Evolutionary conservation across 768 basidiomycete species (phyloP).

Genomic region (Hydnum rufescens): DNA sequence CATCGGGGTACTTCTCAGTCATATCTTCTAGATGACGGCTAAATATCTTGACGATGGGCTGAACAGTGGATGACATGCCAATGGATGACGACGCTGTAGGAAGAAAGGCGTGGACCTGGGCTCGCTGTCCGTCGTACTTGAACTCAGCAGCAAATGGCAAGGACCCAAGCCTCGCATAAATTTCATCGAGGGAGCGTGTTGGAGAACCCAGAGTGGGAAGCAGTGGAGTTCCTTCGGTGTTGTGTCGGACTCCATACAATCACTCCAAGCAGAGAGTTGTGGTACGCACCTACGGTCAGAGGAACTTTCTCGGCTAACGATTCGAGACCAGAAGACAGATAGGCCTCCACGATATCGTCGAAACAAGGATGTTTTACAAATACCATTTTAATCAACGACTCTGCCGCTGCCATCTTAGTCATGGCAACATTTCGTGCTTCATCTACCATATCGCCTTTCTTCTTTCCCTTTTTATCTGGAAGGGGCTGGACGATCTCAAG

Average conservation of each 20-base stretch:
- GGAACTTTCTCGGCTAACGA: conserved; percentile 38
- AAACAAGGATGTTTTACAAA: conserved; percentile 68
- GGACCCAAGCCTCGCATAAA: conserved; percentile 49
- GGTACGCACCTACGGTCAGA: conserved; percentile 45
- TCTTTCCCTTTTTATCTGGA: conserved; percentile 14
- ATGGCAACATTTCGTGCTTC: conserved; percentile 15
- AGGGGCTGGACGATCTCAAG: conserved; percentile 12
- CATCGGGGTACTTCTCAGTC: conserved; percentile 87
- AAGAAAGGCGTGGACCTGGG: conserved; percentile 45
- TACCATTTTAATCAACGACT: conserved; percentile 43
- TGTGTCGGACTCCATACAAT: conserved; percentile 5
- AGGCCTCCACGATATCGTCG: conserved; percentile 41
- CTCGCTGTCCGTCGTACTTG: conserved; percentile 80
- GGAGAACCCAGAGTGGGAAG: conserved; percentile 78
- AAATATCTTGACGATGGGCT: conserved; percentile 41
- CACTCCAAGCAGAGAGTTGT: not conserved
- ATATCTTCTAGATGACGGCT: conserved; percentile 83
- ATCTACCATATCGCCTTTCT: conserved; percentile 15
- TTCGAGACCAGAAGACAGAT: conserved; percentile 41
- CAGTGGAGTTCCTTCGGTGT: conserved; percentile 47
- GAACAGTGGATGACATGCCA: conserved; percentile 11
- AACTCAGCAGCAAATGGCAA: conserved; percentile 68
- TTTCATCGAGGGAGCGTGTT: conserved; percentile 60
- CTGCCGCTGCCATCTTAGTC: conserved; percentile 32
- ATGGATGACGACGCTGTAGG: not conserved